These are phyloP conservation scores for Fusarium pilosicola DNA, from an alignment of 2,329 filamentous ascomycete species.

Conservation along the genomic window DNA sequence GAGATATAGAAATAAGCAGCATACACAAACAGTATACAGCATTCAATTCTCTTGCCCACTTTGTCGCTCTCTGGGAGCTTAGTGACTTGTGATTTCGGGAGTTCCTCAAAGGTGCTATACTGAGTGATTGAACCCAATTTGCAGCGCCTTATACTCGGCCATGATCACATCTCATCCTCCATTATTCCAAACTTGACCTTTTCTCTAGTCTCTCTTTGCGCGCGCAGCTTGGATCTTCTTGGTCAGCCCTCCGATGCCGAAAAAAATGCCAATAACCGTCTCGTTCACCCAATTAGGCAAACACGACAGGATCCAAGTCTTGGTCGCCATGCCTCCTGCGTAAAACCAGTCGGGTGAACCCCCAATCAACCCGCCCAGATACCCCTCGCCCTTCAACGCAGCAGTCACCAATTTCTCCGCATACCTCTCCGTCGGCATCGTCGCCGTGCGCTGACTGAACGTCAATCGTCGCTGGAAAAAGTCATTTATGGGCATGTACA, in stretches of 20 bases:
- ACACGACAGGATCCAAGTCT: constrained; percentile 43
- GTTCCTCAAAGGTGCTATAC: not conserved
- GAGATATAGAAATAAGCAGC: not conserved
- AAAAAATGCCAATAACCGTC: constrained; percentile 42
- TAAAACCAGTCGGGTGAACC: constrained; percentile 50
- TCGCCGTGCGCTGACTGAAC: constrained; percentile 60
- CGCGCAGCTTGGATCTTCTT: constrained; percentile 39
- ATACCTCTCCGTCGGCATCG: constrained; percentile 57
- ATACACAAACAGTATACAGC: not conserved
- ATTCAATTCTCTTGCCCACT: not conserved
- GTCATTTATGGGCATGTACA: constrained; percentile 58
- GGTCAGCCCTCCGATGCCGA: constrained; percentile 42
- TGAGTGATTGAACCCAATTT: not conserved
- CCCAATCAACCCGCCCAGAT: constrained; percentile 47
- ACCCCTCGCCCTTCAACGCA: constrained; percentile 54
- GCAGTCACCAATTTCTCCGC: constrained; percentile 55
- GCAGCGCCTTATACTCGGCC: not conserved
- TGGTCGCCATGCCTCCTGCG: constrained; percentile 46
- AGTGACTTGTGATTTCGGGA: not conserved
- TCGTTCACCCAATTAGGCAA: constrained; percentile 46
- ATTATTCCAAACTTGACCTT: not conserved
- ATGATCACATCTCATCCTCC: not conserved
- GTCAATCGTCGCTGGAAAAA: constrained; percentile 58
- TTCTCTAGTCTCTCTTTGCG: constrained; percentile 35
- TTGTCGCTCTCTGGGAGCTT: not conserved